A percentile compares a stretch with the other conserved stretches of the same genome.
Conservation (phyloP, 176 grass and related monocot species). For the Tillandsia fasciculata region DNA sequence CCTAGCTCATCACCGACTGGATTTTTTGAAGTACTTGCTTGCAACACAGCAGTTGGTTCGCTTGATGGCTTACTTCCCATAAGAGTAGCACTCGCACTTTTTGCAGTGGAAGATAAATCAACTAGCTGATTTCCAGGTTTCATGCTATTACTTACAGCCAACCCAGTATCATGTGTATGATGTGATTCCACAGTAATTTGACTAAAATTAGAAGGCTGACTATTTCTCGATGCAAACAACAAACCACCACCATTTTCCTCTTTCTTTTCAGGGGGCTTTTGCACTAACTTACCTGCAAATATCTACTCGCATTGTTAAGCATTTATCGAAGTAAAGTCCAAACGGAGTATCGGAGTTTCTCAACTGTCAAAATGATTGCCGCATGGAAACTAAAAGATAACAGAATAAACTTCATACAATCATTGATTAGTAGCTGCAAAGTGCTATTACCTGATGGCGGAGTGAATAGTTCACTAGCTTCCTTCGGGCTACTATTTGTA, state of each 20-base stretch:
- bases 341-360: no score
- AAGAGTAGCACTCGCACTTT: slow-evolving; percentile 18
- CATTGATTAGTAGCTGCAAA: background rate
- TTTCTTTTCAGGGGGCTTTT: background rate
- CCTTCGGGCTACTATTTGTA: slow-evolving; percentile 25
- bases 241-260: slow-evolving; percentile 18
- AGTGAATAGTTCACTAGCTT: slow-evolving; percentile 22
- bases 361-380: background rate
- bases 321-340: no score
- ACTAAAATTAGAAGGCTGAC: slow-evolving; percentile 14
- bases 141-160: slow-evolving; percentile 21
- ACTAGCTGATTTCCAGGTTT: slow-evolving; percentile 22
- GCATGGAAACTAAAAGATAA: slow-evolving; percentile 27
- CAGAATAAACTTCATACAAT: slow-evolving; percentile 1
- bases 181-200: slow-evolving; percentile 21
- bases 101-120: slow-evolving; percentile 26
- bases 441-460: slow-evolving; percentile 30
- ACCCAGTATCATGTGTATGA: slow-evolving; percentile 8
- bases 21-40: slow-evolving; percentile 14
- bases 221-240: slow-evolving; percentile 18
- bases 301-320: no score
- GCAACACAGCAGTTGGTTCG: slow-evolving; percentile 29
- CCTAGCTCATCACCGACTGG: background rate
- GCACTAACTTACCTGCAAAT: no score
- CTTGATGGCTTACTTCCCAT: slow-evolving; percentile 37